Evolutionary conservation across 306 rosid species (phyloP), one percentile per base, ranked within the genome.

Genomic region (Dryas octopetala): DNA sequence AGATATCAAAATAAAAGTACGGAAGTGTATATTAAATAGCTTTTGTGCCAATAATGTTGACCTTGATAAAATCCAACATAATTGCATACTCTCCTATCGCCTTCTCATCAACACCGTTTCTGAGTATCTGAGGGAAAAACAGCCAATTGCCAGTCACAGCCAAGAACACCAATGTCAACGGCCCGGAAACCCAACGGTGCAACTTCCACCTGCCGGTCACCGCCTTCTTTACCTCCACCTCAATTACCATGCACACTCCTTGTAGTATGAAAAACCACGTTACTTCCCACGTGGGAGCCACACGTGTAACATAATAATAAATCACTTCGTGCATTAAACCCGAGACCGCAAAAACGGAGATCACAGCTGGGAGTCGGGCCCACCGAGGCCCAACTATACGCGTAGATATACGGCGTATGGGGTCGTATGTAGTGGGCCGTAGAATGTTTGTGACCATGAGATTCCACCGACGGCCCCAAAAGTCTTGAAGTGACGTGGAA

Each of bases 401-500:
- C 0, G 16, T 28, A 0, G 15, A 45, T 0, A 77, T 1, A 26
- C 28, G 13, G 0, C 82, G 65, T 0, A 75, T 13, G 0, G 96
- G 97, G 0, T 69, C 10, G 76, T 86, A 91, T 1, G 86, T 70
- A 15, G 86, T 57, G 8, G 85, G 88, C 7, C 89, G 88, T 32
- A 91, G 84, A 15, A 85, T 83, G 74, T 76, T 61, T 0, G 97
- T 60, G 45, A 89, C 93, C 91, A 85, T 84, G 48, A 90, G 96
- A 53, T 95, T 95, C 98, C 93, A 95, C 52, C 97, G 74, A 2
- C 80, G 89, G 10, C 97, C 91, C 97, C 97, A 95, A 7, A 95
- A 95, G 64, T 95, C 93, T 60, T 86, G 97, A 7, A 95, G 91
- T 0, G 98, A 91, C 0, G 93, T 85, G 14, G 81, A 14, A 4